These are phyloP conservation scores for Tanacetum coccineum DNA, from an alignment of 129 eudicot genomes.

Conservation along the genomic window DNA sequence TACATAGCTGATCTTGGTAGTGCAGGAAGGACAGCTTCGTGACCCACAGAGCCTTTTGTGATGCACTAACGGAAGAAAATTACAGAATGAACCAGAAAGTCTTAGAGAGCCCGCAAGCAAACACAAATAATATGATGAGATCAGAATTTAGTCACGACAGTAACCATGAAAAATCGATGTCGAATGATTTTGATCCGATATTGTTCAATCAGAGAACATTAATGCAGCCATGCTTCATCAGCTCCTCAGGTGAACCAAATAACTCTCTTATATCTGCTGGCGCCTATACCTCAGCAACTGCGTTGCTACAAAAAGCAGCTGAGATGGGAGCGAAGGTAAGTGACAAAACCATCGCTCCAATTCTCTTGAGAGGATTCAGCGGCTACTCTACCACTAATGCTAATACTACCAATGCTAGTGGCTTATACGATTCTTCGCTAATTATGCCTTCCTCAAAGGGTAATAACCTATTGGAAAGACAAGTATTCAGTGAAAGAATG, in stretches of 20 bases:
- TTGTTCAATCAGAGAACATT: constrained; percentile 21
- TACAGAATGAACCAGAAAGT: constrained; percentile 27
- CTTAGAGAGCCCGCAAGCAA: constrained; percentile 18
- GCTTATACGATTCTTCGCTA: constrained; percentile 25
- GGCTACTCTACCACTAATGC: constrained; percentile 32
- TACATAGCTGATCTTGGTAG: not conserved
- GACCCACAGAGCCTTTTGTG: constrained; percentile 56
- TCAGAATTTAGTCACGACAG: constrained; percentile 6
- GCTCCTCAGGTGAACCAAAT: constrained; percentile 21
- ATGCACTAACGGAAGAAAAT: constrained; percentile 45
- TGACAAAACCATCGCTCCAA: constrained; percentile 33
- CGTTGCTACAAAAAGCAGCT: constrained; percentile 52
- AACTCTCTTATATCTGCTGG: constrained; percentile 23
- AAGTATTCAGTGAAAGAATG: constrained; percentile 31
- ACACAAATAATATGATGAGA: constrained; percentile 19
- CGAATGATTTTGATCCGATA: constrained; percentile 30
- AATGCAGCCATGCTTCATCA: constrained; percentile 14
- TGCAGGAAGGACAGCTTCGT: constrained; percentile 57
- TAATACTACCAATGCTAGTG: constrained; percentile 7
- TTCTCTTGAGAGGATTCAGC: constrained; percentile 45
- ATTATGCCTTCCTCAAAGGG: constrained; percentile 31
- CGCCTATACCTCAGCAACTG: constrained; percentile 47
- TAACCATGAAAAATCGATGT: constrained; percentile 7
- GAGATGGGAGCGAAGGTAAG: constrained; percentile 49
- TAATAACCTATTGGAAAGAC: constrained; percentile 4